Evolutionary conservation across 164 flowering plant genomes (phyloP).

Genomic region (Houttuynia cordata): DNA sequence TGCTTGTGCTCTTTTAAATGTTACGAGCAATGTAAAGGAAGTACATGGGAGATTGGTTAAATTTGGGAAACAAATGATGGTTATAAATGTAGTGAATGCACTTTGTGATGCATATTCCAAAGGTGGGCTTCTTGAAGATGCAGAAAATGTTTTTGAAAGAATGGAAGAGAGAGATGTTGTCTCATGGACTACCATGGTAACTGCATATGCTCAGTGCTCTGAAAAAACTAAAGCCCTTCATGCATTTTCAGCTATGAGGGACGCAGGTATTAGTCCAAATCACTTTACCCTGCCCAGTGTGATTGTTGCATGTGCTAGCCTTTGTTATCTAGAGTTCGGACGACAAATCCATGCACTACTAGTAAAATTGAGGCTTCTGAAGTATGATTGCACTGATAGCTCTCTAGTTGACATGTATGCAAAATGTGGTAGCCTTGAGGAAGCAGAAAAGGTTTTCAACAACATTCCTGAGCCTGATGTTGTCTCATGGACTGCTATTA

Average conservation of each 20-base stretch:
- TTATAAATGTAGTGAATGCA: conserved; percentile 32
- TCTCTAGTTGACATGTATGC: conserved; percentile 57
- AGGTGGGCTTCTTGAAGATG: conserved; percentile 41
- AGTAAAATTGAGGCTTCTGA: conserved; percentile 24
- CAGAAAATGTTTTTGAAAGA: conserved; percentile 25
- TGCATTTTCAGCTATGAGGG: conserved; percentile 36
- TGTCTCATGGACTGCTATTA: conserved; percentile 43
- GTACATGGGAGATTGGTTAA: background rate
- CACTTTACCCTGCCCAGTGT: conserved; percentile 35
- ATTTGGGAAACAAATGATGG: background rate
- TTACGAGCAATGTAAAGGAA: no score
- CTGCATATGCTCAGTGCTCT: conserved; percentile 33
- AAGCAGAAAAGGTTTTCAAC: conserved; percentile 33
- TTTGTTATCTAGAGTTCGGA: conserved; percentile 39
- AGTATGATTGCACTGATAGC: conserved; percentile 33
- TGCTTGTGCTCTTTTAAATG: conserved; percentile 17
- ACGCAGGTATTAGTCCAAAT: conserved; percentile 38
- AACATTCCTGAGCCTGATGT: conserved; percentile 29
- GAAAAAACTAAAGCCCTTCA: conserved; percentile 31
- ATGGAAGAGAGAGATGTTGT: conserved; percentile 45
- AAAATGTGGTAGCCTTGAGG: conserved; percentile 40
- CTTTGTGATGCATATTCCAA: conserved; percentile 53
- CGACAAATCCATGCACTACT: conserved; percentile 41
- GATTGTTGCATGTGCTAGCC: conserved; percentile 39
- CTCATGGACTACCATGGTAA: conserved; percentile 53